Evolutionary conservation across 305 asterid species (phyloP).

Genomic region (Striga hermonthica): DNA sequence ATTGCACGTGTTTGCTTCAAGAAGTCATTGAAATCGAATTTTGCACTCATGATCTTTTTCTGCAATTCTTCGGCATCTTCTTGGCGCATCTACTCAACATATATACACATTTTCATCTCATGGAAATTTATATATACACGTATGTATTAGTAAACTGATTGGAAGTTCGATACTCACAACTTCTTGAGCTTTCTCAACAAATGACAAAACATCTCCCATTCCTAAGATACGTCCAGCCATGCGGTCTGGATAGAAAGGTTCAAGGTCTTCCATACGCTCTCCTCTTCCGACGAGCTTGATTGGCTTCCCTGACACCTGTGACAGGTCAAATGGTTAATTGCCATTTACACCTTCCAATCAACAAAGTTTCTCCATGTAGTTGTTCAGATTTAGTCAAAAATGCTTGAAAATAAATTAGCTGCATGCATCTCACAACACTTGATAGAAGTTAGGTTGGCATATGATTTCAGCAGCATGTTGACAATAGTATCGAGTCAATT

Average conservation of each 20-base stretch:
- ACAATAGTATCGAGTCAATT: background rate
- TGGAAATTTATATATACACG: background rate
- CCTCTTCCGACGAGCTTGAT: constrained; percentile 99
- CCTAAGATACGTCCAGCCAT: constrained; percentile 99
- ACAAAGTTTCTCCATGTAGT: constrained; percentile 21
- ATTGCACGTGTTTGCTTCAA: constrained; percentile 95
- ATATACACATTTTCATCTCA: background rate
- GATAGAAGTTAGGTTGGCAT: constrained; percentile 11
- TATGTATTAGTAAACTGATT: constrained; percentile 17
- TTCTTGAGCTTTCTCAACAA: constrained; percentile 99
- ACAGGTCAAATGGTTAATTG: constrained; percentile 24
- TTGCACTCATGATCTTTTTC: constrained; percentile 95
- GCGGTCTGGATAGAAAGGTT: constrained; percentile 97
- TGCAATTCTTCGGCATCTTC: constrained; percentile 98
- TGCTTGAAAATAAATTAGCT: constrained; percentile 7
- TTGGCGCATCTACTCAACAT: constrained; percentile 69
- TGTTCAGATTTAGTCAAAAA: constrained; percentile 15
- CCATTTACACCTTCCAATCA: constrained; percentile 21
- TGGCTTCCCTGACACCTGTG: constrained; percentile 93
- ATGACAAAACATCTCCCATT: constrained; percentile 98
- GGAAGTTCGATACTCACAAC: constrained; percentile 60
- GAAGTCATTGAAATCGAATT: constrained; percentile 95
- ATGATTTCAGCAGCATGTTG: constrained; percentile 16
- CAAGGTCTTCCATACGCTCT: constrained; percentile 98
- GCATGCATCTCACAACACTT: constrained; percentile 21